These are phyloP conservation scores for Neurospora africana DNA, from an alignment of 495 filamentous ascomycete species.

Conservation along the genomic window DNA sequence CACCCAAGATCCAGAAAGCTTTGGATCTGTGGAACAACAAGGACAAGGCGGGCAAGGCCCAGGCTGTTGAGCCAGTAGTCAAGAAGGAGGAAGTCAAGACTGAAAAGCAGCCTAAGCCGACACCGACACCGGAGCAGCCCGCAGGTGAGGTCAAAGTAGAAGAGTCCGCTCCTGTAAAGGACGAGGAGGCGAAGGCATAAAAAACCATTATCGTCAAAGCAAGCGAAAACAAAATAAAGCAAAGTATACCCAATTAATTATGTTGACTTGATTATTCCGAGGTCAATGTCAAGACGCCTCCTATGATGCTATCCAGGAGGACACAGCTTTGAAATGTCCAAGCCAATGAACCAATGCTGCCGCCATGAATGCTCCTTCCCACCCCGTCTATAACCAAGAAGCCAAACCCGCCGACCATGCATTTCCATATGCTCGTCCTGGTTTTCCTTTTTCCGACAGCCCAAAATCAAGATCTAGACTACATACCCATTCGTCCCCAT, in stretches of 20 bases:
- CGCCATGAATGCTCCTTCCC: background rate
- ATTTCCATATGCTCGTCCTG: background rate
- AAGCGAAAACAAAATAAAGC: background rate
- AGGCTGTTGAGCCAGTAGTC: background rate
- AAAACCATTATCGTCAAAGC: background rate
- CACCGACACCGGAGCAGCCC: background rate
- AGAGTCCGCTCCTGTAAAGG: background rate
- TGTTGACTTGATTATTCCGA: background rate
- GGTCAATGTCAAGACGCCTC: background rate
- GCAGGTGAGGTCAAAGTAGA: background rate
- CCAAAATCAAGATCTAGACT: background rate
- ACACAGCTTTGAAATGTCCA: background rate
- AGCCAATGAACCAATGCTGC: background rate
- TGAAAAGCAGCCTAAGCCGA: background rate
- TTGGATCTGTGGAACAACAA: slow-evolving; percentile 29
- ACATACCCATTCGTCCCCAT: background rate
- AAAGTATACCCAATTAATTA: background rate
- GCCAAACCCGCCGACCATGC: background rate
- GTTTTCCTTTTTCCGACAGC: background rate
- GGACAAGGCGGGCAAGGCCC: background rate
- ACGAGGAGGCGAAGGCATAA: background rate
- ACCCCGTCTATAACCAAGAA: background rate
- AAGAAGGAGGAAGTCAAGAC: background rate
- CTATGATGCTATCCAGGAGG: background rate
- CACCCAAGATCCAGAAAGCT: slow-evolving; percentile 55